A percentile compares a stretch with the other conserved stretches of the same genome.
Evolutionary conservation across 768 basidiomycete genomes (phyloP).

Genomic region (Suillus ampliporus): DNA sequence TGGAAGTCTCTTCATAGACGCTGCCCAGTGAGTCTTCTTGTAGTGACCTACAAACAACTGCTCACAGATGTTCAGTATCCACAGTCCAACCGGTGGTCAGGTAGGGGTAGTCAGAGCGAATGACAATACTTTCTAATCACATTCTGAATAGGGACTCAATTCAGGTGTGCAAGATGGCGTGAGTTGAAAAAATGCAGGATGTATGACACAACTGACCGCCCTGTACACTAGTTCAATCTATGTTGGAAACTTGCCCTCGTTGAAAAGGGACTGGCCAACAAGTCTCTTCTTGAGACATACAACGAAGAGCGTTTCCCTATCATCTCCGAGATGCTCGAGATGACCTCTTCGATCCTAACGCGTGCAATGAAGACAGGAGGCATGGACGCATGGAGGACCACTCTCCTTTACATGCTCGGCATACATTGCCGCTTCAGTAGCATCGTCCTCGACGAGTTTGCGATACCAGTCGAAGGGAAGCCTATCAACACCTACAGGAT

Average conservation of each 20-base stretch:
- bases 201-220: constrained; percentile 2
- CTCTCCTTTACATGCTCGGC: constrained; percentile 42
- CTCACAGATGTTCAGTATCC: constrained; percentile 4
- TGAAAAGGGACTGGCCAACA: constrained; percentile 24
- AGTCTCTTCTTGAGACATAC: constrained; percentile 30
- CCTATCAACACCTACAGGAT: constrained; percentile 13
- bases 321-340: constrained; percentile 33
- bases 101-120: constrained; percentile 7
- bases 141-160: constrained; percentile 26
- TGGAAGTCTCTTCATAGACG: constrained; percentile 11
- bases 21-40: constrained; percentile 14
- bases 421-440: constrained; percentile 20
- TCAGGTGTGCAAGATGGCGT: constrained; percentile 31
- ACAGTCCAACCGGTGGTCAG: constrained; percentile 21
- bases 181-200: constrained; percentile 20
- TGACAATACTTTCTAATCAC: background rate
- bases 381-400: constrained; percentile 15
- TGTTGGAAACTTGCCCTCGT: constrained; percentile 34
- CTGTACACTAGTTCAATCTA: constrained; percentile 21
- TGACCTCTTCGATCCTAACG: constrained; percentile 24
- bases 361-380: background rate
- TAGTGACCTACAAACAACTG: background rate
- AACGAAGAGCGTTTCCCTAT: constrained; percentile 33
- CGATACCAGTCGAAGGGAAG: background rate
- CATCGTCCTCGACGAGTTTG: constrained; percentile 17